Conservation (phyloP, 1,284 basidiomycete species). For the Pseudozyma sp. region DNA sequence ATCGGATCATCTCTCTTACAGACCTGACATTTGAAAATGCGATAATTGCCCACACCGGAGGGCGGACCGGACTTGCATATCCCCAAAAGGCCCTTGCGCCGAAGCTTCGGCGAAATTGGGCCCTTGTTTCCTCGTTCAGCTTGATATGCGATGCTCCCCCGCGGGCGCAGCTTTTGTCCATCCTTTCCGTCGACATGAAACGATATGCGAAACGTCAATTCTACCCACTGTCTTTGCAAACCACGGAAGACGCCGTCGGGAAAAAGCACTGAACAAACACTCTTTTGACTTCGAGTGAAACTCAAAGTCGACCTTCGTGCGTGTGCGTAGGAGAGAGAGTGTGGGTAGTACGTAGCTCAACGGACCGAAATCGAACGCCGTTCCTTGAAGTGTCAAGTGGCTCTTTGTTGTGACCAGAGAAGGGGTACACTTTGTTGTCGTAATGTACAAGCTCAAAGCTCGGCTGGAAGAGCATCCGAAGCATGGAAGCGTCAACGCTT, state of each 20-base stretch:
- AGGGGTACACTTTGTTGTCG: too few species aligned
- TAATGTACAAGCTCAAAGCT: conserved; percentile 6
- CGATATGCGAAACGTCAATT: conserved; percentile 3
- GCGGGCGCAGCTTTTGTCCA: conserved; percentile 9
- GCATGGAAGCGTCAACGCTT: too few species aligned
- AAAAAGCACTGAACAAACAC: too few species aligned
- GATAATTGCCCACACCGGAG: background rate
- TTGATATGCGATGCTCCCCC: conserved; percentile 1
- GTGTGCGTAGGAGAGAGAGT: background rate
- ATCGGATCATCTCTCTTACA: background rate
- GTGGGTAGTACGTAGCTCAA: background rate
- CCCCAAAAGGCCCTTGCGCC: background rate
- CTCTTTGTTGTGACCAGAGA: background rate
- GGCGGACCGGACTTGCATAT: conserved; percentile 2
- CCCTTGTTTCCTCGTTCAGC: background rate
- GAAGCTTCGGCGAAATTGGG: conserved; percentile 13
- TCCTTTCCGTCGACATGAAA: conserved; percentile 1
- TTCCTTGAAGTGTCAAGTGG: background rate
- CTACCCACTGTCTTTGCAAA: background rate
- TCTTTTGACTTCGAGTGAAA: too few species aligned
- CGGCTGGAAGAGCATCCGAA: too few species aligned
- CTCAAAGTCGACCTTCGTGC: background rate
- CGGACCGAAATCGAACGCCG: conserved; percentile 7
- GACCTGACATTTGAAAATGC: too few species aligned
- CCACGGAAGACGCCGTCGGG: too few species aligned